A percentile compares a stretch with the other conserved stretches of the same genome.
These are phyloP conservation scores for Phalaenopsis equestris DNA, from an alignment of 106 monocot genomes.

Conservation along the genomic window DNA sequence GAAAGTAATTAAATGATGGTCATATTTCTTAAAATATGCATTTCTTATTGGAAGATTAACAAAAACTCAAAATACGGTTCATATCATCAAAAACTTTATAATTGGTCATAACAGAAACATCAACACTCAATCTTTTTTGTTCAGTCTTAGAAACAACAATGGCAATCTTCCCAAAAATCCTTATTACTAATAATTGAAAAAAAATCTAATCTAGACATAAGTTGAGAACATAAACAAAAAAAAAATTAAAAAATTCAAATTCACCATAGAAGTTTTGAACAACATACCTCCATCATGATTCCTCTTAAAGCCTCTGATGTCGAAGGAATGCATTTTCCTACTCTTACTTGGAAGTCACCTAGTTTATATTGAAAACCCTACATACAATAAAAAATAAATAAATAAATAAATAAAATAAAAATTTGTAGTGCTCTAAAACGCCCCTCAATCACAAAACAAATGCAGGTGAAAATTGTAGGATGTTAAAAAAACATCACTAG, in stretches of 20 bases:
- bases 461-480: not conserved
- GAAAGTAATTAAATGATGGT: too few species aligned
- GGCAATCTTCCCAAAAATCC: too few species aligned
- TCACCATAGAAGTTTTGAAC: not conserved
- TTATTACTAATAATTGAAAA: too few species aligned
- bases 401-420: not conserved
- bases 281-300: conserved; percentile 93
- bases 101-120: too few species aligned
- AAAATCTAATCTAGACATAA: not conserved
- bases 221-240: not conserved
- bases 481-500: not conserved
- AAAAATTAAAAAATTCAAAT: not conserved
- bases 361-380: conserved; percentile 89
- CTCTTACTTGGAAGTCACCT: conserved; percentile 79
- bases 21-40: too few species aligned
- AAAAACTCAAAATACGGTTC: too few species aligned
- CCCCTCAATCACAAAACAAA: not conserved
- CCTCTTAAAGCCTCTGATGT: conserved; percentile 69
- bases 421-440: not conserved
- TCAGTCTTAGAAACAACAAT: too few species aligned
- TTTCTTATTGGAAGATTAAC: too few species aligned
- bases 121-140: too few species aligned
- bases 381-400: not conserved
- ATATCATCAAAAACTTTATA: too few species aligned
- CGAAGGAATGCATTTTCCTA: conserved; percentile 74